Evolutionary conservation across 2,329 filamentous ascomycete species (phyloP).

Genomic region (Aspergillus fijiensis): DNA sequence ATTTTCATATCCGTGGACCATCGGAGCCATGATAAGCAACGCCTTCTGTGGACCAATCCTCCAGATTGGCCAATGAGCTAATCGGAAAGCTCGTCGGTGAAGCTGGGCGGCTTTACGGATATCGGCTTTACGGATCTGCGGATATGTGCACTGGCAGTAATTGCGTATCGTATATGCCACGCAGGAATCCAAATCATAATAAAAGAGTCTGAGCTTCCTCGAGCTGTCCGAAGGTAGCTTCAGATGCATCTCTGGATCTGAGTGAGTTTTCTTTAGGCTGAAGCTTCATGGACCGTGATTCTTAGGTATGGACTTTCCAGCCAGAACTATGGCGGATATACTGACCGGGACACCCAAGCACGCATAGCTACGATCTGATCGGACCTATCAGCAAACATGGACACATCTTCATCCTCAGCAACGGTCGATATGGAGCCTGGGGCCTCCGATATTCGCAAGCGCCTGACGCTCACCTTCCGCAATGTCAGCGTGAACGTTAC

Average conservation of each 20-base stretch:
- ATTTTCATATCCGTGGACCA: constrained; percentile 3
- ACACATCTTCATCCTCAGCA: constrained; percentile 31
- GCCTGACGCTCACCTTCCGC: constrained; percentile 38
- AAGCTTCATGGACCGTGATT: constrained; percentile 1
- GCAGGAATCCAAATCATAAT: constrained; percentile 1
- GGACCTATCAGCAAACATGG: constrained; percentile 17
- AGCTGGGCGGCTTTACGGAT: not conserved
- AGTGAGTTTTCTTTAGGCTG: not conserved
- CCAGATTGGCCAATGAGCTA: not conserved
- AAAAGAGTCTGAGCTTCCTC: constrained; percentile 15
- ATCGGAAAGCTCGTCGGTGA: not conserved
- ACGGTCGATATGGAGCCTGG: constrained; percentile 29
- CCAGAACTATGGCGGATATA: not conserved
- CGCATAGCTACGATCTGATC: not conserved
- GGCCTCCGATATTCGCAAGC: constrained; percentile 25
- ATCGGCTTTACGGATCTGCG: constrained; percentile 12
- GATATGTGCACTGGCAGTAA: constrained; percentile 11
- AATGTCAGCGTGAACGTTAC: constrained; percentile 36
- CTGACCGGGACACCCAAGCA: not conserved
- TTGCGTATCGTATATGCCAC: not conserved
- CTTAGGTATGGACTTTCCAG: not conserved
- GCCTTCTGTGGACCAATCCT: not conserved
- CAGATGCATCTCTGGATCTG: not conserved
- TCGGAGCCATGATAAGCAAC: not conserved
- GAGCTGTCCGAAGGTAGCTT: not conserved